phyloP scores from a whole-genome alignment of 176 grass and related monocot species.

The Triticum urartu region DNA sequence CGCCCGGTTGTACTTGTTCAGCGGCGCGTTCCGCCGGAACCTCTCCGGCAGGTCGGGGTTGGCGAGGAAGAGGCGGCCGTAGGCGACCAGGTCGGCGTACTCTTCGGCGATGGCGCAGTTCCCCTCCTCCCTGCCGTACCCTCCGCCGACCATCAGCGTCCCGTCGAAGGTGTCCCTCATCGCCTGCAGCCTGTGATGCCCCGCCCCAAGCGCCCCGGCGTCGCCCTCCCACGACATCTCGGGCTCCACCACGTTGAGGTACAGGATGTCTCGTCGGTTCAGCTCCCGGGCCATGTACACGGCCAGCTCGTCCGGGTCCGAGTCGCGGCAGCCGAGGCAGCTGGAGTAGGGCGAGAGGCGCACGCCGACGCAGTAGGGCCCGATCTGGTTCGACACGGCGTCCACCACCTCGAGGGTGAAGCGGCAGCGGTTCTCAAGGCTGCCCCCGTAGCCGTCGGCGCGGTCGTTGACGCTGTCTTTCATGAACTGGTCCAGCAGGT shows the following conservation, averaged over 20 bases:
- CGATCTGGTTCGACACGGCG: constrained; percentile 28
- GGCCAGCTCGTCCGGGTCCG: constrained; percentile 23
- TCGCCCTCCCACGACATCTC: not conserved
- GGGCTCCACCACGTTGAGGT: constrained; percentile 36
- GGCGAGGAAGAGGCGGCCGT: constrained; percentile 52
- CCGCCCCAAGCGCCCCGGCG: not conserved
- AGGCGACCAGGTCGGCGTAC: constrained; percentile 42
- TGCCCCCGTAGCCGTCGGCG: constrained; percentile 32
- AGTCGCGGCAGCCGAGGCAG: constrained; percentile 21
- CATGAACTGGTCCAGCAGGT: constrained; percentile 47
- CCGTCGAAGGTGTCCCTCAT: constrained; percentile 40
- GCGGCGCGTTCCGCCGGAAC: constrained; percentile 38
- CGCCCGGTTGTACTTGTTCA: constrained; percentile 51
- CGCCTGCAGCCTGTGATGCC: not conserved
- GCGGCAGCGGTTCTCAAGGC: constrained; percentile 37
- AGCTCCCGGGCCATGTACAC: constrained; percentile 28
- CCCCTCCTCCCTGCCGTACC: constrained; percentile 41
- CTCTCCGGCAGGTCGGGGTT: constrained; percentile 63
- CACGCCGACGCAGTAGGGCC: constrained; percentile 24
- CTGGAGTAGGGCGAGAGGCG: constrained; percentile 29
- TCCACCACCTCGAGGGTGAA: constrained; percentile 27
- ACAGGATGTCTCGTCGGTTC: constrained; percentile 17
- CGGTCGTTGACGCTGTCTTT: constrained; percentile 43
- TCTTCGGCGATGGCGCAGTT: constrained; percentile 24
- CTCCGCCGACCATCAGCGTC: constrained; percentile 38